Conservation (phyloP, 1,284 basidiomycete genomes). For the Fomitopsis palustris region DNA sequence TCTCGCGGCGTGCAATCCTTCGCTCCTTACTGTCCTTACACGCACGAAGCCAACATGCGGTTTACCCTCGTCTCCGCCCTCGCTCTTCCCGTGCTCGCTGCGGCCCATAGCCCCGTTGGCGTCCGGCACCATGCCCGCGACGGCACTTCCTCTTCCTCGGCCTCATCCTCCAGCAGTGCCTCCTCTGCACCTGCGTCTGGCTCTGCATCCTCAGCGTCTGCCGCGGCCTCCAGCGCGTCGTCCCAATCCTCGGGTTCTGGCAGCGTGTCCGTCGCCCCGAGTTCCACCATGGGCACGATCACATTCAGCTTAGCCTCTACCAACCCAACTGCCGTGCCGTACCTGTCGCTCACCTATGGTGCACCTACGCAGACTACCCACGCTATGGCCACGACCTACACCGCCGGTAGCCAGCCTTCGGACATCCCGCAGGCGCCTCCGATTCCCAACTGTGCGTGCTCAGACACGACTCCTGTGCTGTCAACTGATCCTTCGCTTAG, state of each 20-base stretch:
- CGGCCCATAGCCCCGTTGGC: conserved; percentile 23
- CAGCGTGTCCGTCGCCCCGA: background rate
- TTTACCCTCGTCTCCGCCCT: conserved; percentile 28
- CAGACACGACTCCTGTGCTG: conserved; percentile 35
- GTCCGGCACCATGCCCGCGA: conserved; percentile 24
- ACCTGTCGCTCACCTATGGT: conserved; percentile 40
- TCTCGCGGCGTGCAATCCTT: conserved; percentile 16
- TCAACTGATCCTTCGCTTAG: background rate
- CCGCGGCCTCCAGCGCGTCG: background rate
- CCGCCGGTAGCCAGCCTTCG: conserved; percentile 42
- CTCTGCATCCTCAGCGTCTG: conserved; percentile 13
- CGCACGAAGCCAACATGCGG: conserved; percentile 32
- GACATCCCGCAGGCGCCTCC: conserved; percentile 43
- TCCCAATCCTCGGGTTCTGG: background rate
- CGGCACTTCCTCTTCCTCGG: background rate
- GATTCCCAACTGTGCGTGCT: conserved; percentile 42
- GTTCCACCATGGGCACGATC: conserved; percentile 8
- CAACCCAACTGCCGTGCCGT: conserved; percentile 60
- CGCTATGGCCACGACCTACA: conserved; percentile 33
- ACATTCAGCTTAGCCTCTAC: conserved; percentile 43
- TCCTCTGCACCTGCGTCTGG: conserved; percentile 13
- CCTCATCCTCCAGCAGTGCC: background rate
- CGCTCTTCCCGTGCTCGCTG: conserved; percentile 28
- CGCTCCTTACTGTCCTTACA: conserved; percentile 1
- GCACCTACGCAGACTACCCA: conserved; percentile 36